phyloP scores from a whole-genome alignment of 768 basidiomycete species.

The Trametes sanguinea region DNA sequence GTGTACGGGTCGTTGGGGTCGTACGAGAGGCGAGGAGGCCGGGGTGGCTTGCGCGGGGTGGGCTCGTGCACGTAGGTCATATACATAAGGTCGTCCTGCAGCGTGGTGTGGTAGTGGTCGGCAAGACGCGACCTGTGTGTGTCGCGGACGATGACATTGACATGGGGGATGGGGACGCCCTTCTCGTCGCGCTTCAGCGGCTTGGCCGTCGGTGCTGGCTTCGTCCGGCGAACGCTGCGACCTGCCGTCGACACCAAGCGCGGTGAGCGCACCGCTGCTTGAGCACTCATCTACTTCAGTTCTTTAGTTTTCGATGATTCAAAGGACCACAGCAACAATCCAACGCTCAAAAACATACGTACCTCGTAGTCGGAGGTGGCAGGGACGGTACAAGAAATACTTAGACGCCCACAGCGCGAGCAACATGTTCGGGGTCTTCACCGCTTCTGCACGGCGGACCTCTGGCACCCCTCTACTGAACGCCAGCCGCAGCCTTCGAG shows the following conservation, averaged over 20 bases:
- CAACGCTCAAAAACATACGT: background rate
- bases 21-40: conserved; percentile 64
- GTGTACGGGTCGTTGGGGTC: conserved; percentile 83
- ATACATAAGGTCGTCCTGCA: conserved; percentile 91
- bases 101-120: conserved; percentile 82
- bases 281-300: conserved; percentile 24
- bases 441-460: too few species aligned
- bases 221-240: conserved; percentile 25
- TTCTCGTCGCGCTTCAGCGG: conserved; percentile 50
- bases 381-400: conserved; percentile 5
- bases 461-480: too few species aligned
- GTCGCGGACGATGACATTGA: conserved; percentile 65
- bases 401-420: background rate
- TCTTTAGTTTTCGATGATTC: too few species aligned
- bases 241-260: conserved; percentile 20
- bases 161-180: conserved; percentile 74
- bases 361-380: conserved; percentile 8
- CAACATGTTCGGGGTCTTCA: background rate
- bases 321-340: background rate
- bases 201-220: conserved; percentile 24
- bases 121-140: conserved; percentile 71
- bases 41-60: conserved; percentile 51
- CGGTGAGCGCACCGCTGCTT: conserved; percentile 13
- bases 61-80: conserved; percentile 85
- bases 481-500: too few species aligned